Evolutionary conservation across 75 land plant genomes (phyloP).

Genomic region (Picea glauca): DNA sequence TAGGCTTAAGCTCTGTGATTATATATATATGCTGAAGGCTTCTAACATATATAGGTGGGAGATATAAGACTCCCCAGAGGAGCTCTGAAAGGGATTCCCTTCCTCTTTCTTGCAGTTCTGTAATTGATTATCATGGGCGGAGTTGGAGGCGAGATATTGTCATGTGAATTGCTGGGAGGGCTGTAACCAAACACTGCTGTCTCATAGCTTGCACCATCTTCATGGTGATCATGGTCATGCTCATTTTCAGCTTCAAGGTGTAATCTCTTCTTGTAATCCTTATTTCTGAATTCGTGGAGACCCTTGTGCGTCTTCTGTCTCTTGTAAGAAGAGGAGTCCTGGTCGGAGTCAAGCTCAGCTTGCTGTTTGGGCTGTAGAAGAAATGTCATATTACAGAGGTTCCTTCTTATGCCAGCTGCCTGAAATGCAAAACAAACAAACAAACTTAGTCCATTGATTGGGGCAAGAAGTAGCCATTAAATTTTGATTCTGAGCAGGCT

Average conservation of each 20-base stretch:
- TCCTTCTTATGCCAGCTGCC: conserved; percentile 5
- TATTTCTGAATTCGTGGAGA: not conserved
- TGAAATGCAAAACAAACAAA: not conserved
- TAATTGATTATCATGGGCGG: conserved; percentile 25
- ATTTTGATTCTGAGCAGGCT: too few relatives aligned
- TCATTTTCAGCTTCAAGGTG: not conserved
- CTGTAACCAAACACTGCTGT: not conserved
- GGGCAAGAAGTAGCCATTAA: too few relatives aligned
- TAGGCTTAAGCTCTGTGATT: not conserved
- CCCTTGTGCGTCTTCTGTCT: conserved; percentile 8
- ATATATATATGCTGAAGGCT: not conserved
- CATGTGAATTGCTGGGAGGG: conserved; percentile 3
- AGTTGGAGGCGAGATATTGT: conserved; percentile 18
- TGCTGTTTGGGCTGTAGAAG: conserved; percentile 7
- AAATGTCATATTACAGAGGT: conserved; percentile 9
- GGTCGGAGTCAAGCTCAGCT: conserved; percentile 10
- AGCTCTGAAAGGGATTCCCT: conserved; percentile 43
- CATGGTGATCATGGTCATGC: conserved; percentile 1
- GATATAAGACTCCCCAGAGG: conserved; percentile 14
- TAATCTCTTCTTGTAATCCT: not conserved
- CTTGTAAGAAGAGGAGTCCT: conserved; percentile 6
- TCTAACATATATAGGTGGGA: conserved; percentile 2
- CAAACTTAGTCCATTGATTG: not conserved
- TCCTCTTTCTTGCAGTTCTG: conserved; percentile 41
- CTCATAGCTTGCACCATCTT: conserved; percentile 1